Percentiles rank a stretch among this genome's conserved stretches.
These are phyloP conservation scores for Arthrinium phaeospermum DNA, from an alignment of 2,329 filamentous ascomycete species.

Conservation along the genomic window DNA sequence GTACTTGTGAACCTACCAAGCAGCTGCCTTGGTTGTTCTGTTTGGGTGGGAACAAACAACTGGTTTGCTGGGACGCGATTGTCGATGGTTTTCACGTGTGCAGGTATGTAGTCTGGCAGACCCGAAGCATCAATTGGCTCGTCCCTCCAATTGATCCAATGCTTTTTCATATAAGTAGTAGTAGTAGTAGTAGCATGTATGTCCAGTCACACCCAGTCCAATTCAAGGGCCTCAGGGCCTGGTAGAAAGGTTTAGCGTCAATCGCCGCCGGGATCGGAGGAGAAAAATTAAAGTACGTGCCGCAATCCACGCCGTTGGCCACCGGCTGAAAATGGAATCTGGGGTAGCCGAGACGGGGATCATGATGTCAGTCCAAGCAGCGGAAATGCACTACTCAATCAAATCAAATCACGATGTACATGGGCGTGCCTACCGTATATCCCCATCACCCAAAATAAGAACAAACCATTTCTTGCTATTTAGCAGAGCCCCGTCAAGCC, in stretches of 20 bases:
- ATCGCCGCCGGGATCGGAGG: conserved; percentile 35
- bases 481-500: not conserved
- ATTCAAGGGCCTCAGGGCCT: conserved; percentile 14
- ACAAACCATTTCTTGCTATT: not conserved
- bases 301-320: not conserved
- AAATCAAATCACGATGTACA: too few species aligned
- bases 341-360: not conserved
- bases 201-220: not conserved
- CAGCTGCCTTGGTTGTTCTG: not conserved
- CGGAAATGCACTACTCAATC: not conserved
- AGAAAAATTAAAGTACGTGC: conserved; percentile 25
- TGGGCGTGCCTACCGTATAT: not conserved
- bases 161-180: not conserved
- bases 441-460: not conserved
- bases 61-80: conserved; percentile 2
- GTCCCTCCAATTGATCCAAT: not conserved
- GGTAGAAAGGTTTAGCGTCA: conserved; percentile 4
- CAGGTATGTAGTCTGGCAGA: not conserved
- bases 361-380: not conserved
- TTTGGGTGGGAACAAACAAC: not conserved
- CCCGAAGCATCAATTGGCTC: not conserved
- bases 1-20: too few species aligned
- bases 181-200: not conserved
- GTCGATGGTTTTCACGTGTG: not conserved
- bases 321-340: not conserved